Base-by-base conservation (phyloP, 2,329 filamentous ascomycete genomes). In the Rugonectria rugulosa region DNA sequence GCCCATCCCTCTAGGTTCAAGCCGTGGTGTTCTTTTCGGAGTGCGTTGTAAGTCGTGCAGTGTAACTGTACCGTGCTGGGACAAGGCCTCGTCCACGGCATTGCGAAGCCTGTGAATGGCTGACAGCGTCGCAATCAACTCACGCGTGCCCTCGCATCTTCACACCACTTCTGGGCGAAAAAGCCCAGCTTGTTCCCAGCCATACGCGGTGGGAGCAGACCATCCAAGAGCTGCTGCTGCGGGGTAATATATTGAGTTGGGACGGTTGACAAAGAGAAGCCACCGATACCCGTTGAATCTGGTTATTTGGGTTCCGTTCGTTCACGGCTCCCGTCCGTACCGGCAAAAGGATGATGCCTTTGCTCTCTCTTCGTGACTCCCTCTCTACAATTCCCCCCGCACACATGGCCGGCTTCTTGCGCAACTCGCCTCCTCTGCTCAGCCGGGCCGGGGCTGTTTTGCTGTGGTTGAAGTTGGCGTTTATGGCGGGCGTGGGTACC, bases 51-150 rank as follows among this genome's bases (percentile, higher is more conserved):
- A n/a, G 37, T 51, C 27, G 32, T 31, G 46, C 29, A 34, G 47
- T 52, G 46, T 31, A 47, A 56, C 53, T 54, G 24, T 49, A 43
- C 47, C 52, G 27, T 41, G 21, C n/a, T 14, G 12, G 29, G n/a
- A 32, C 29, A 14, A 5, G 10, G 29, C 37, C 46, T 55, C 59
- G 48, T 59, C 57, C 58, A 57, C 42, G n/a, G 40, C 41, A 11
- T 38, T 20, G 12, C 12, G 19, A 12, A 32, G 29, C 19, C 26
- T 14, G 53, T 51, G 29, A 60, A 42, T 59, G 51, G 56, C 31
- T 42, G 55, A 45, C 50, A 55, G 53, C 57, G 59, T 62, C 57
- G 47, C 59, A 55, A 60, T 52, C 53, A 57, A 43, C 56, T 53
- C 46, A 36, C 57, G 47, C n/a, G 32, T 41, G 47, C 23, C 34